Evolutionary conservation across 768 basidiomycete species (phyloP).

Genomic region (Tulasnella sp.): DNA sequence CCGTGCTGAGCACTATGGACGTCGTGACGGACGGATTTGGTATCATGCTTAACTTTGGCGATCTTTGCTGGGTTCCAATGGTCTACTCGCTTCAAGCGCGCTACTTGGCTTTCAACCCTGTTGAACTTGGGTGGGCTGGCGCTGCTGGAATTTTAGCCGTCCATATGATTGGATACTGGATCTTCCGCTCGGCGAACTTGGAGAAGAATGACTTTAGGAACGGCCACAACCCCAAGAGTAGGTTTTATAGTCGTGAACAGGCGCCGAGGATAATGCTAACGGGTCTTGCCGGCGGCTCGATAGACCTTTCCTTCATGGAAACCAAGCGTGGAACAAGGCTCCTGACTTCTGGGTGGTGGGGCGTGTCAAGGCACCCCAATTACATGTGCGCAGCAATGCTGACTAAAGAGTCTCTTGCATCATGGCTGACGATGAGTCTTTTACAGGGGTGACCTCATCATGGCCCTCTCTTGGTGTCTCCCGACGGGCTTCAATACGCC

Average conservation of each 20-base stretch:
- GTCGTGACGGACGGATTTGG: slow-evolving; percentile 98
- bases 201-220: slow-evolving; percentile 97
- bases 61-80: slow-evolving; percentile 93
- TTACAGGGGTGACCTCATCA: slow-evolving; percentile 77
- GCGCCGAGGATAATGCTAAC: not conserved
- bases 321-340: slow-evolving; percentile 89
- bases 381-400: slow-evolving; percentile 61
- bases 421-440: not conserved
- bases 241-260: slow-evolving; percentile 38
- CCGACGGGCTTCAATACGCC: slow-evolving; percentile 91
- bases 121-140: slow-evolving; percentile 69
- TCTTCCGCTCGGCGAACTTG: slow-evolving; percentile 85
- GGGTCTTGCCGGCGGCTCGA: not conserved
- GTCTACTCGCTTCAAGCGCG: slow-evolving; percentile 92
- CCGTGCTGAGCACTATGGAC: slow-evolving; percentile 94
- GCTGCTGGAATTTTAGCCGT: slow-evolving; percentile 63
- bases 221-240: slow-evolving; percentile 92
- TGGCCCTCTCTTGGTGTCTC: slow-evolving; percentile 91
- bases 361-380: slow-evolving; percentile 88
- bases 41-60: slow-evolving; percentile 95
- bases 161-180: slow-evolving; percentile 79
- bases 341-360: slow-evolving; percentile 98
- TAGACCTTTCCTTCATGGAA: slow-evolving; percentile 76
- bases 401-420: slow-evolving; percentile 5
- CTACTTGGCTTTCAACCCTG: slow-evolving; percentile 87